phyloP scores from a whole-genome alignment of 2,329 filamentous ascomycete species.

The Cercospora brassicicola region DNA sequence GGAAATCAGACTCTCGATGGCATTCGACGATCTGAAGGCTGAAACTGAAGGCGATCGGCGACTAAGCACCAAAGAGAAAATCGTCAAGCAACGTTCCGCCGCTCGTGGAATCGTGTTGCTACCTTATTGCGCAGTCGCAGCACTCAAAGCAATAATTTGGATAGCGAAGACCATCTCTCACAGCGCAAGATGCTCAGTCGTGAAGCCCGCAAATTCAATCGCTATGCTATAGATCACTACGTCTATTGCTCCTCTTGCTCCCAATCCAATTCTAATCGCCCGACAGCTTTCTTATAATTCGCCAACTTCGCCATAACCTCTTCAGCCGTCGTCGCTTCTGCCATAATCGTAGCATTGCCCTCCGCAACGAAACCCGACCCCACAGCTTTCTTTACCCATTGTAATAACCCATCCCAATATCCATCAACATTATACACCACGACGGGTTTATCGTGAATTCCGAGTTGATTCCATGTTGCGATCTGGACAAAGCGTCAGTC shows the following conservation, averaged over 20 bases:
- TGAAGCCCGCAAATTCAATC: not conserved
- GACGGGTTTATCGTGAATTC: constrained; percentile 79
- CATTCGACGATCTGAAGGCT: not conserved
- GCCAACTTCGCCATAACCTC: constrained; percentile 69
- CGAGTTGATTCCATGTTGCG: constrained; percentile 88
- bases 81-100: too few species aligned
- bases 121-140: too few species aligned
- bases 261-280: constrained; percentile 81
- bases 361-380: constrained; percentile 72
- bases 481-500: not conserved
- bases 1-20: not conserved
- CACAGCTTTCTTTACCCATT: constrained; percentile 76
- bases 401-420: constrained; percentile 84
- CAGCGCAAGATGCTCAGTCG: not conserved
- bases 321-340: constrained; percentile 69
- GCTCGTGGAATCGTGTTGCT: too few species aligned
- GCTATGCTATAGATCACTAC: not conserved
- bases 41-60: not conserved
- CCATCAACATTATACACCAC: constrained; percentile 60
- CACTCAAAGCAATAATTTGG: too few species aligned
- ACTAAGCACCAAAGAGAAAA: too few species aligned
- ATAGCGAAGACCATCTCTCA: too few species aligned
- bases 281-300: constrained; percentile 72
- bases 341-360: constrained; percentile 72
- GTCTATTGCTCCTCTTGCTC: constrained; percentile 43